phyloP scores from a whole-genome alignment of 805 yeast species.

The Candida loeiensis region DNA sequence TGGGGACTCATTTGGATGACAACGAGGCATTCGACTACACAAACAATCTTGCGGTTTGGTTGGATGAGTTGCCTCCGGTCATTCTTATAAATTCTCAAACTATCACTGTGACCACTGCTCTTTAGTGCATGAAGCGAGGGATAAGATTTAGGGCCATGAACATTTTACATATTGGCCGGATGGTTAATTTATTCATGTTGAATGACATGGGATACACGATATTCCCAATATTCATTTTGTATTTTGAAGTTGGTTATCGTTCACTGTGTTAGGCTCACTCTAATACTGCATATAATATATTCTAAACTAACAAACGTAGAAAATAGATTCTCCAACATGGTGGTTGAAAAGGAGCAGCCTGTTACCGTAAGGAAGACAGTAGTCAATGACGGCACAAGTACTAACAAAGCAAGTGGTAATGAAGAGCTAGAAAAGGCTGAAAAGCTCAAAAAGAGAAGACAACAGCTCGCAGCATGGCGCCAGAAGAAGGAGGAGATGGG shows the following conservation, averaged over 20 bases:
- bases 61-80: conserved; percentile 77
- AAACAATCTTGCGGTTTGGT: conserved; percentile 73
- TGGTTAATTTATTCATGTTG: too few relatives aligned
- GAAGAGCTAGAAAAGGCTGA: conserved; percentile 25
- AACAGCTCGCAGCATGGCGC: conserved; percentile 59
- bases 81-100: conserved; percentile 85
- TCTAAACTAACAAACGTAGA: not conserved
- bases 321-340: not conserved
- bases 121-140: too few relatives aligned
- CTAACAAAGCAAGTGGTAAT: conserved; percentile 14
- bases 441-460: conserved; percentile 43
- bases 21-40: conserved; percentile 72
- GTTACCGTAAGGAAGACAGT: conserved; percentile 2
- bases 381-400: conserved; percentile 8
- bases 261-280: conserved; percentile 93
- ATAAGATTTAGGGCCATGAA: too few relatives aligned
- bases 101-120: conserved; percentile 92
- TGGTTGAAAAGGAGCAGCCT: conserved; percentile 1
- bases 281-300: conserved; percentile 22
- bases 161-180: too few relatives aligned
- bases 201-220: too few relatives aligned
- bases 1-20: conserved; percentile 74
- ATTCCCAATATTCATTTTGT: too few relatives aligned
- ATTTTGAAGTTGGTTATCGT: too few relatives aligned
- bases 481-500: conserved; percentile 40